Conservation (phyloP, 495 filamentous ascomycete species). For the Lophiostoma macrostomum region DNA sequence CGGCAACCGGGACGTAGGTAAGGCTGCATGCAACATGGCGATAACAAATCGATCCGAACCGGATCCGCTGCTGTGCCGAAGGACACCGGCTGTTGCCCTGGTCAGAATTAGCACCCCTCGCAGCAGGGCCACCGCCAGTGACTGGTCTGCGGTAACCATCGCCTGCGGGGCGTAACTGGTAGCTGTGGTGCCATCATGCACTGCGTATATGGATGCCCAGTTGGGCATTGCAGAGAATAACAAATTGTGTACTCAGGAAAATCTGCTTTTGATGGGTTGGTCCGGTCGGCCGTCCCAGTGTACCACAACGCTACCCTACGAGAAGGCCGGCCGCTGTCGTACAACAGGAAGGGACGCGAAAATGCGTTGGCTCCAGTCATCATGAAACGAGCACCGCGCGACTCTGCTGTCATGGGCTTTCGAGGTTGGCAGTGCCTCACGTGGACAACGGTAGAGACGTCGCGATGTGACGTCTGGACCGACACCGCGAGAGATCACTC, state of each 20-base stretch:
- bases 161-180: neutral
- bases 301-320: neutral
- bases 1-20: no score
- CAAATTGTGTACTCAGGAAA: no score
- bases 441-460: conserved; percentile 2
- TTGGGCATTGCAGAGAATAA: no score
- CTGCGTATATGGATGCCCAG: no score
- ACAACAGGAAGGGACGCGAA: neutral
- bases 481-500: conserved; percentile 16
- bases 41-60: conserved; percentile 9
- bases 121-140: conserved; percentile 3
- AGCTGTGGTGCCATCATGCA: neutral
- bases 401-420: neutral
- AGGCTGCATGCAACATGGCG: no score
- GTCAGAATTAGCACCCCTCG: neutral
- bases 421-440: conserved; percentile 2
- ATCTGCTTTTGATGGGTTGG: no score
- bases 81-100: neutral
- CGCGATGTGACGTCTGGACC: conserved; percentile 20
- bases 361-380: conserved; percentile 28
- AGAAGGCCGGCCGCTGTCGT: conserved; percentile 1
- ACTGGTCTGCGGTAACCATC: conserved; percentile 1
- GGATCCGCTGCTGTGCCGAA: conserved; percentile 1
- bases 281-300: no score
- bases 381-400: conserved; percentile 4